Conservation (phyloP, 306 rosid genomes). For the Psophocarpus tetragonolobus region DNA sequence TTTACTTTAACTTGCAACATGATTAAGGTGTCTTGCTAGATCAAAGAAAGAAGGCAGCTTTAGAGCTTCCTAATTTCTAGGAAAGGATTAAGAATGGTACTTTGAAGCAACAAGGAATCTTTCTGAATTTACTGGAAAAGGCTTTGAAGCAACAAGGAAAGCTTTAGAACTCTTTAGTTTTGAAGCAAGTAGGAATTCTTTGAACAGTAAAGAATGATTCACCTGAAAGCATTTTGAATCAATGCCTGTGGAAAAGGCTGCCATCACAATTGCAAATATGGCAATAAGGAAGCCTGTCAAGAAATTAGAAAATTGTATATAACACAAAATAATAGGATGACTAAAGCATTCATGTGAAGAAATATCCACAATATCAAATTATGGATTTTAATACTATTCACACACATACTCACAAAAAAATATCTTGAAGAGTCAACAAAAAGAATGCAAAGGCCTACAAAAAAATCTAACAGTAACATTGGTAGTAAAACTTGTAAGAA, state of each 20-base stretch:
- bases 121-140: background rate
- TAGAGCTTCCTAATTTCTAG: background rate
- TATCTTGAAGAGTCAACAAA: background rate
- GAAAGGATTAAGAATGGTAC: background rate
- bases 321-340: background rate
- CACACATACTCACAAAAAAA: background rate
- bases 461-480: background rate
- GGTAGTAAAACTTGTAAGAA: background rate
- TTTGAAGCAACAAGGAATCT: background rate
- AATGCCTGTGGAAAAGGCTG: slow-evolving; percentile 87
- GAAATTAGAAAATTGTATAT: slow-evolving; percentile 29
- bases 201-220: too few species aligned
- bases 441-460: background rate
- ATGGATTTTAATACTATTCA: background rate
- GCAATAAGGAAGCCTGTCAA: slow-evolving; percentile 77
- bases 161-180: too few species aligned
- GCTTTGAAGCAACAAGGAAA: too few species aligned
- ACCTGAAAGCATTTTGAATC: slow-evolving; percentile 91
- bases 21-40: background rate
- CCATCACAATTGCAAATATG: slow-evolving; percentile 73
- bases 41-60: background rate
- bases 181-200: too few species aligned
- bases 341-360: background rate
- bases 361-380: background rate
- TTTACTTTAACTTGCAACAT: background rate